phyloP scores from a whole-genome alignment of 129 eudicot genomes.

The Scalesia atractyloides region DNA sequence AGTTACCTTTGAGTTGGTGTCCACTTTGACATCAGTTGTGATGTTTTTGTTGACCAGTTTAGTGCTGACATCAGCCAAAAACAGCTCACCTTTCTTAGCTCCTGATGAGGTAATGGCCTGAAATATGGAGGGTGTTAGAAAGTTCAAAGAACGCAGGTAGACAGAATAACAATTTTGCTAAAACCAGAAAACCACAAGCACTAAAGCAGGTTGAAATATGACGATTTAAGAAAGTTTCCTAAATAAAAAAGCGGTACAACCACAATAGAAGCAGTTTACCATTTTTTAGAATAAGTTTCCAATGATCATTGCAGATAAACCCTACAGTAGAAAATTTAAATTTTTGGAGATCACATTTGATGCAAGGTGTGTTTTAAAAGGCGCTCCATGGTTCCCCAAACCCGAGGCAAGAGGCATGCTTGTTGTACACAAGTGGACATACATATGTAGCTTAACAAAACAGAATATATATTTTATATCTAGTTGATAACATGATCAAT shows the following conservation, averaged over 20 bases:
- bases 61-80: conserved; percentile 76
- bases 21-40: conserved; percentile 89
- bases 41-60: conserved; percentile 77
- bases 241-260: too few relatives aligned
- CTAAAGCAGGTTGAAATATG: too few relatives aligned
- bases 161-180: too few relatives aligned
- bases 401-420: not conserved
- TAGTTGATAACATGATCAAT: too few relatives aligned
- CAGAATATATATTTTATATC: not conserved
- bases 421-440: not conserved
- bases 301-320: not conserved
- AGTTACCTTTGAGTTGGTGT: conserved; percentile 78
- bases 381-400: not conserved
- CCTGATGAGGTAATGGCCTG: conserved; percentile 92
- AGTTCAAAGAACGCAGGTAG: not conserved
- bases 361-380: not conserved
- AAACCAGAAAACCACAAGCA: too few relatives aligned
- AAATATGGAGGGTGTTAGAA: conserved; percentile 18
- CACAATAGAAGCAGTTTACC: not conserved
- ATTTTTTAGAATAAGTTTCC: conserved; percentile 1
- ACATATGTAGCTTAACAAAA: not conserved
- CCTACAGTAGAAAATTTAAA: not conserved
- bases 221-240: too few relatives aligned
- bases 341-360: not conserved
- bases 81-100: conserved; percentile 62